phyloP scores from a whole-genome alignment of 106 monocot genomes.

The Vanilla planifolia region DNA sequence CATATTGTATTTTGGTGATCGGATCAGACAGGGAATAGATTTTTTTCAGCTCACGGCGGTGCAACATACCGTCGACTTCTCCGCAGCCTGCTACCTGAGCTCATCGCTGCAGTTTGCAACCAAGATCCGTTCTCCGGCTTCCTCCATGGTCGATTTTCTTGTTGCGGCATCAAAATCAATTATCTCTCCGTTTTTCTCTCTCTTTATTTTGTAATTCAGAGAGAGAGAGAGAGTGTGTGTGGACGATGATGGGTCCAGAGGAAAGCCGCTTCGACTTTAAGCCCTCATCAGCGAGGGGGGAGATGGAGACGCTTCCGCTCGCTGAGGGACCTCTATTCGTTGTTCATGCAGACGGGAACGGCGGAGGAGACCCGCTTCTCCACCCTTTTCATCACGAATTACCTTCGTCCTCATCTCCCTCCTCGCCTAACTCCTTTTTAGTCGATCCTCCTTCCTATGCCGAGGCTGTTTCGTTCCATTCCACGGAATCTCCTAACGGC shows the following conservation, averaged over 20 bases:
- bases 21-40: too few relatives aligned
- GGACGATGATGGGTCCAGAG: background rate
- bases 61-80: too few relatives aligned
- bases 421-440: slow-evolving; percentile 15
- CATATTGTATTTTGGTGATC: too few relatives aligned
- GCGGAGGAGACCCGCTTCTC: slow-evolving; percentile 35
- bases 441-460: slow-evolving; percentile 53
- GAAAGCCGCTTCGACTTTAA: slow-evolving; percentile 4
- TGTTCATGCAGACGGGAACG: slow-evolving; percentile 13
- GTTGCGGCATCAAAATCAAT: too few relatives aligned
- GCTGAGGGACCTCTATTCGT: slow-evolving; percentile 19
- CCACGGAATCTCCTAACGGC: background rate
- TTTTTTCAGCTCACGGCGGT: too few relatives aligned
- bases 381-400: slow-evolving; percentile 11
- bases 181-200: too few relatives aligned
- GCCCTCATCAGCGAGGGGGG: slow-evolving; percentile 21
- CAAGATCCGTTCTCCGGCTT: too few relatives aligned
- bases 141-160: too few relatives aligned
- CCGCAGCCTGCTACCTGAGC: too few relatives aligned
- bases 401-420: slow-evolving; percentile 7
- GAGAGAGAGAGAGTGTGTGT: too few relatives aligned
- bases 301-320: slow-evolving; percentile 61
- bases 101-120: too few relatives aligned
- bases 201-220: too few relatives aligned
- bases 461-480: slow-evolving; percentile 32